Base-by-base conservation (phyloP, 805 yeast species). In the Metschnikowia baotianmanensis region DNA sequence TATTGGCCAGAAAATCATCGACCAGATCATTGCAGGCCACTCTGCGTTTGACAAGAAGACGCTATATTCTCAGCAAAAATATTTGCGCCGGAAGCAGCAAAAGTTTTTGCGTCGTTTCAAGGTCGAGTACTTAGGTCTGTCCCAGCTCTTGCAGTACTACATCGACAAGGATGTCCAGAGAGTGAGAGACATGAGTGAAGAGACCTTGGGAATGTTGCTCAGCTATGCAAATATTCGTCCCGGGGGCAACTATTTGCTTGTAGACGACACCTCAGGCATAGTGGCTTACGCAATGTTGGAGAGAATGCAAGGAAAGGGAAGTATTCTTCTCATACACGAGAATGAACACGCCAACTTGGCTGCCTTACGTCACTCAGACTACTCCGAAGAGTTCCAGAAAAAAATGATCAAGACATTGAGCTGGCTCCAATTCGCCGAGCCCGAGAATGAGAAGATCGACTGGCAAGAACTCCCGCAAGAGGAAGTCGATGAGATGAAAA, bases 221-320 rank as follows among this genome's bases (percentile, higher is more conserved):
- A 82, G 82, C 45, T 72, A 83, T 51, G 96, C 83, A 1, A 88
- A 91, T 57, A 77, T 93, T 24, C 79, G 82, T 55, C 89, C 96
- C 1, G 96, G 96, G 9, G 98, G 99, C 1, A 80, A 76, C 43
- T 93, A 93, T 56, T 67, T 93, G 17, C 82, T 91, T 3, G 72
- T 88, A 40, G 99, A 93, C 57, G 99, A 93, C 57, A 84, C 96
- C n/a, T 90, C 96, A 23, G 96, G 98, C 6, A 72, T 91, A n/a
- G 58, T 93, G 1, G 77, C 86, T 5, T 86, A 86, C 45, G 87
- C 95, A 4, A 71, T 93, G 74, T 58, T 93, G 63, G 99, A 93
- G 59, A 73, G 97, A 57, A 86, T 95, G 91, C 80, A 80, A 45
- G 96, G 96, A 11, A 67, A 78, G 38, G 83, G 83, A 9, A 58